A percentile compares a stretch with the other conserved stretches of the same genome.
Evolutionary conservation across 768 basidiomycete genomes (phyloP).

Genomic region (Lyophyllum atratum): DNA sequence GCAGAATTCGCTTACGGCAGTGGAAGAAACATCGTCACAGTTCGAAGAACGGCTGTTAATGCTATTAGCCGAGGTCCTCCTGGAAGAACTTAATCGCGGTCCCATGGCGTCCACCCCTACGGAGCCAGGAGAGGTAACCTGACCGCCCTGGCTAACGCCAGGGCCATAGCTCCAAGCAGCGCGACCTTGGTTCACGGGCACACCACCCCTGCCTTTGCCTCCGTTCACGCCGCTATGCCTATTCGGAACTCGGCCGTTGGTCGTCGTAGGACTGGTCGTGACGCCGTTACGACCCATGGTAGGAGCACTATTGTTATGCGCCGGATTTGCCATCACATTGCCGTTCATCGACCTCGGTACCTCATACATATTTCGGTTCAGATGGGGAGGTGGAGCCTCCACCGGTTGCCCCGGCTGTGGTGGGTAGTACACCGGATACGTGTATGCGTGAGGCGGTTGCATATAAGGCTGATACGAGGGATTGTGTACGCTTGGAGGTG

Average conservation of each 20-base stretch:
- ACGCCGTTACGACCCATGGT: slow-evolving; percentile 30
- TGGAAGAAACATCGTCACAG: slow-evolving; percentile 77
- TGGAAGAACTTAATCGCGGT: slow-evolving; percentile 59
- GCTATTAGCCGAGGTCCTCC: slow-evolving; percentile 55
- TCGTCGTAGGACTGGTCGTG: slow-evolving; percentile 26
- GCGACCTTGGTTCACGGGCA: slow-evolving; percentile 40
- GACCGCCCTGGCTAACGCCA: slow-evolving; percentile 53
- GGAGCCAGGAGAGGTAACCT: slow-evolving; percentile 29
- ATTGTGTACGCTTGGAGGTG: slow-evolving; percentile 27
- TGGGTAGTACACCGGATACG: slow-evolving; percentile 31
- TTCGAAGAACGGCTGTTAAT: slow-evolving; percentile 53
- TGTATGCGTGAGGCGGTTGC: slow-evolving; percentile 30
- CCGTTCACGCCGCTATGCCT: slow-evolving; percentile 33
- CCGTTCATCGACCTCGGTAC: slow-evolving; percentile 29
- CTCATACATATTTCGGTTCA: slow-evolving; percentile 29
- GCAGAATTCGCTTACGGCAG: slow-evolving; percentile 56
- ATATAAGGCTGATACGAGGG: slow-evolving; percentile 38
- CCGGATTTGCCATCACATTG: slow-evolving; percentile 18
- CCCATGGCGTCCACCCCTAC: slow-evolving; percentile 55
- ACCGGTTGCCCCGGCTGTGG: slow-evolving; percentile 24
- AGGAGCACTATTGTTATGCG: slow-evolving; percentile 23
- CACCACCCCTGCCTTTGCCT: slow-evolving; percentile 26
- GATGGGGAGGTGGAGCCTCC: slow-evolving; percentile 26
- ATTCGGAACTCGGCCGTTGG: slow-evolving; percentile 32
- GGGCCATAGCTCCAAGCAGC: slow-evolving; percentile 74